Percentiles rank a stretch among this genome's conserved stretches.
These are phyloP conservation scores for Eurotiales sp. DNA, from an alignment of 2,329 filamentous ascomycete species.

Conservation along the genomic window DNA sequence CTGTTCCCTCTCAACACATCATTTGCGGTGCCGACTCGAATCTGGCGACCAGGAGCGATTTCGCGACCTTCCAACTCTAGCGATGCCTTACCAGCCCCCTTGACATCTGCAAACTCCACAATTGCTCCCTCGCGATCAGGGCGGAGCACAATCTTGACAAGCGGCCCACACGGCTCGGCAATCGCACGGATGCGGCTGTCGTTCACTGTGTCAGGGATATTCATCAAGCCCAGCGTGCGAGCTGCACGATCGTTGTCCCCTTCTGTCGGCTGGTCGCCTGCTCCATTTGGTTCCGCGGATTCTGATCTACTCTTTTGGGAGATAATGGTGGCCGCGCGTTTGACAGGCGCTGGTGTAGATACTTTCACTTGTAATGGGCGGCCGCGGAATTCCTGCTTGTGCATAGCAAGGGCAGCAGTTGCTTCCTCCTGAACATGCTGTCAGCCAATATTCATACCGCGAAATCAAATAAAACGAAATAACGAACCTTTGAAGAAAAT, in stretches of 20 bases:
- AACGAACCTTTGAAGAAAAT: conserved; percentile 60
- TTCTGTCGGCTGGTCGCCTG: conserved; percentile 14
- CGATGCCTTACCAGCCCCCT: conserved; percentile 62
- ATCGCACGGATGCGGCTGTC: conserved; percentile 74
- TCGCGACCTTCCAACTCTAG: conserved; percentile 46
- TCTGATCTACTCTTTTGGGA: conserved; percentile 37
- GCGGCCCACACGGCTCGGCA: conserved; percentile 64
- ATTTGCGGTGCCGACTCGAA: conserved; percentile 49
- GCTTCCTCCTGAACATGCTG: conserved; percentile 53
- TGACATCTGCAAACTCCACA: conserved; percentile 71
- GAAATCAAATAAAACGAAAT: neutral
- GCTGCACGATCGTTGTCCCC: conserved; percentile 48
- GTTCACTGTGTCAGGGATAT: conserved; percentile 88
- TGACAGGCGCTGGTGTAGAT: conserved; percentile 41
- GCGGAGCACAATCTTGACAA: conserved; percentile 73
- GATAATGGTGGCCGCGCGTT: conserved; percentile 44
- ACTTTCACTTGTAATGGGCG: conserved; percentile 65
- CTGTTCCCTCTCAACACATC: conserved; percentile 46
- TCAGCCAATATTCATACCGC: conserved; percentile 11
- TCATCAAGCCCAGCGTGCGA: conserved; percentile 76
- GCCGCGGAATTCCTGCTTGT: conserved; percentile 66
- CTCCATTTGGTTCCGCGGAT: conserved; percentile 33
- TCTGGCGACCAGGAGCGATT: conserved; percentile 40
- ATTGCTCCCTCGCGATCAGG: conserved; percentile 82
- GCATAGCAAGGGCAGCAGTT: conserved; percentile 62